Evolutionary conservation across 768 basidiomycete genomes (phyloP), one percentile per base, ranked within the genome.

Genomic region (Gautieria morchelliformis): DNA sequence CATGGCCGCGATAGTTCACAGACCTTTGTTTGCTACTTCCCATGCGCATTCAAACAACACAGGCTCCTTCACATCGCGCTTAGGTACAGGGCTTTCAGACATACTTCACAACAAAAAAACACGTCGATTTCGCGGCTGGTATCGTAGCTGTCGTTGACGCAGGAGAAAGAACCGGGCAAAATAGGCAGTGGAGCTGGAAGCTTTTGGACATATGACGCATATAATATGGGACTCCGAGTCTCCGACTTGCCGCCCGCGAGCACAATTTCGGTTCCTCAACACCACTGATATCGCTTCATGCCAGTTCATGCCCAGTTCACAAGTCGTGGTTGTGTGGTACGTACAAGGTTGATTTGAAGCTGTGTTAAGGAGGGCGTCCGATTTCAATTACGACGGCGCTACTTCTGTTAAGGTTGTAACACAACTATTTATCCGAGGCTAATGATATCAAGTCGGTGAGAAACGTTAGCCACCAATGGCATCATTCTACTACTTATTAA

Each of bases 41-140:
- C 94, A 97, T 35, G 93, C 93, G 69, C 87, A 91, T 68, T 96
- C 93, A 67, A 96, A 96, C 67, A 96, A 86, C 35, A 91, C 66
- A 48, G 89, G 82, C 63, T 85, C 80, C 66, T 82, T 82, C 51
- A 89, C 82, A 71, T 90, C 87, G 73, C 90, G 86, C 60, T 75
- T 76, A 6, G 55, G 55, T 27, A 56, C 14, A 22, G 17, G 46
- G 14, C 5, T 5, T 4, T 47, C 45, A 5, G 45, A 46, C 51
- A 52, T 52, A 3, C 22, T 33, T 49, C 15, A 49, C 48, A 17
- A 19, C 42, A 1, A 44, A 22, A 17, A 44, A 19, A 22, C n/a
- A 6, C n/a, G 42, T 44, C 24, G 48, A 33, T 30, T 15, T 30
- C 48, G 5, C 27, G 4, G 48, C 4, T n/a, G 46, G 5, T 30